Conservation (phyloP, 2,329 filamentous ascomycete genomes). For the Ceratocystis papillata region DNA sequence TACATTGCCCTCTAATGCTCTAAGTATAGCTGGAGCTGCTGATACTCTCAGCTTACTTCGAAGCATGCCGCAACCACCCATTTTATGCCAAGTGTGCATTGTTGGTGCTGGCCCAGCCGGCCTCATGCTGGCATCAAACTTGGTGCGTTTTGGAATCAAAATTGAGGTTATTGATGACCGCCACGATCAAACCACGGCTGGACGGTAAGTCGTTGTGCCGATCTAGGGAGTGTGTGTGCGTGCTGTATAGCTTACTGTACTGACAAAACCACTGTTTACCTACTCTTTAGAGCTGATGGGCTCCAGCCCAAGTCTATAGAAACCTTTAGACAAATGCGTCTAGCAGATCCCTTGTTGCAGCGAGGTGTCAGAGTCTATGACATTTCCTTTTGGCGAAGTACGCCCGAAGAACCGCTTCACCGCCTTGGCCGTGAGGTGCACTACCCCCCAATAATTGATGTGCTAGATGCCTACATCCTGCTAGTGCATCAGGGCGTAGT, state of each 20-base stretch:
- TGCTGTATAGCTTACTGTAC: not conserved
- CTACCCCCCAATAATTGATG: slow-evolving; percentile 52
- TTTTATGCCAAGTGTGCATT: slow-evolving; percentile 40
- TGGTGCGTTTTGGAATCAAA: slow-evolving; percentile 56
- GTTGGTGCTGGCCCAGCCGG: slow-evolving; percentile 48
- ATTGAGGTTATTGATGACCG: slow-evolving; percentile 58
- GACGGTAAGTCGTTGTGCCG: slow-evolving; percentile 34
- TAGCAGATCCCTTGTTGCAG: slow-evolving; percentile 57
- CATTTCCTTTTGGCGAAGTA: slow-evolving; percentile 60
- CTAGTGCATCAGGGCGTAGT: slow-evolving; percentile 65
- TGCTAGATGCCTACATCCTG: slow-evolving; percentile 47
- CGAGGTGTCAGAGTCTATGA: slow-evolving; percentile 62
- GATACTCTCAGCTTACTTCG: slow-evolving; percentile 41
- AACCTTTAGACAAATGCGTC: slow-evolving; percentile 60
- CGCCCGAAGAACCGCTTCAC: slow-evolving; percentile 41
- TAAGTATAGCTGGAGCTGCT: slow-evolving; percentile 32
- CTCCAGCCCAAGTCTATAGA: slow-evolving; percentile 70
- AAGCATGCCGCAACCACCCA: slow-evolving; percentile 39
- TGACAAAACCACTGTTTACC: slow-evolving; percentile 15
- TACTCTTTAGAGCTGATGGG: slow-evolving; percentile 50
- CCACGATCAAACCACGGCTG: slow-evolving; percentile 55
- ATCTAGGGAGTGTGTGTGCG: not conserved
- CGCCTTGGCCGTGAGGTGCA: slow-evolving; percentile 56
- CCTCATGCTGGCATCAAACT: slow-evolving; percentile 44
- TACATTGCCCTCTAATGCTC: slow-evolving; percentile 29